Evolutionary conservation across 2,329 filamentous ascomycete genomes (phyloP), one percentile per base, ranked within the genome.

Genomic region (Cladosporium sp.): DNA sequence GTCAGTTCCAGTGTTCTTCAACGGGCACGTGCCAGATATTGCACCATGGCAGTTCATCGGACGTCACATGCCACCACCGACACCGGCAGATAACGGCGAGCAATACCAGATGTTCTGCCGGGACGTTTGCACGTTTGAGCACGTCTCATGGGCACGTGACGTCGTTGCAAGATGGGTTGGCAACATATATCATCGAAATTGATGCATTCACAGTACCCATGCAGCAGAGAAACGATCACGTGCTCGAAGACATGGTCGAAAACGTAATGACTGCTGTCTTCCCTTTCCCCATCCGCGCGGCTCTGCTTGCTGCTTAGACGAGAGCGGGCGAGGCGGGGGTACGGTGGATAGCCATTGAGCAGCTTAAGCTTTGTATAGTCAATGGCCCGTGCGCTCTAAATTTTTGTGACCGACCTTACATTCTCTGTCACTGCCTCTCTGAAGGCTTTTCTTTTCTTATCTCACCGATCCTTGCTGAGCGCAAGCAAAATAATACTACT

Each of bases 371-470:
- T 43, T 18, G 36, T 10, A n/a, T 18, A 6, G 18, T 16, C 16
- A 5, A 34, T 39, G 43, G 26, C 8, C 28, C 21, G 46, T 21
- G 46, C 58, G 58, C 28, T 60, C 58, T 60, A 60, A 60, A 48
- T 60, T 60, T 60, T 60, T 58, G 34, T 60, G 43, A 30, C n/a
- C 26, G 26, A 49, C 46, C 58, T 60, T 60, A 54, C 51, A 28
- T 54, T 30, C 51, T 54, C 51, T 54, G 51, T 32, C 21, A 57
- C 28, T 34, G 54, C 30, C 54, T 32, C 48, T 54, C 32, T 26
- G 59, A 56, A 63, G 60, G 49, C 34, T 63, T 61, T 63, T 56
- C 32, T 13, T 63, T 26, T 58, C 36, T 58, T 58, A 57, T 62
- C 64, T 43, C 51, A 51, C 56, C 59, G 62, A 48, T 63, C 46